Percentiles rank a stretch among this genome's conserved stretches.
These are phyloP conservation scores for Plasmodiophora brassicae DNA, from an alignment of 208 protist species.

Conservation along the genomic window DNA sequence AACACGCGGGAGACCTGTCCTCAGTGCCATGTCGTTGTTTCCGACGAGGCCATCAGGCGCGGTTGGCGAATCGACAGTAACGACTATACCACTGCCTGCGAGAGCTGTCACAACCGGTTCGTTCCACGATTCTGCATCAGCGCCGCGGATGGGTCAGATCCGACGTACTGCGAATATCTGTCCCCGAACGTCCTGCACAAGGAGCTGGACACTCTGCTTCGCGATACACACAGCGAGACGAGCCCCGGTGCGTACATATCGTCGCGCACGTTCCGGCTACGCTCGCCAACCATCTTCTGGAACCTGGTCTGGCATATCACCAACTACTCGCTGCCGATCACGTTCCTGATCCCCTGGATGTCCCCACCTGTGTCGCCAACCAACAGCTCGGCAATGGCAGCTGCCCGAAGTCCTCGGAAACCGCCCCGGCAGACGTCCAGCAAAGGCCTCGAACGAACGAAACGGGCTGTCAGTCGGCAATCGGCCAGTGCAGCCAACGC, in stretches of 20 bases:
- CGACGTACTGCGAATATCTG: not conserved
- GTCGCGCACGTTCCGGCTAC: not conserved
- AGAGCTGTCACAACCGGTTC: not conserved
- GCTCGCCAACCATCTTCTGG: not conserved
- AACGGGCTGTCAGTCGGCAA: too few species aligned
- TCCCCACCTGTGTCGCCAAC: too few species aligned
- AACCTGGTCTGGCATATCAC: constrained; percentile 24
- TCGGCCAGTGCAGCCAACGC: too few species aligned
- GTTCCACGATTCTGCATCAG: constrained; percentile 1
- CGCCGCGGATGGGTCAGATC: not conserved
- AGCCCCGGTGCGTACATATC: not conserved
- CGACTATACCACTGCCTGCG: constrained; percentile 13
- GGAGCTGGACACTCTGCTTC: not conserved
- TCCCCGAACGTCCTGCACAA: constrained; percentile 22
- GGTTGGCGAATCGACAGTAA: constrained; percentile 23
- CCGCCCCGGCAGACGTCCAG: too few species aligned
- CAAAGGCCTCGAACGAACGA: too few species aligned
- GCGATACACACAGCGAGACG: not conserved
- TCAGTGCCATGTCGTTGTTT: not conserved
- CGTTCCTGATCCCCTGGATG: not conserved
- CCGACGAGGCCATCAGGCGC: not conserved
- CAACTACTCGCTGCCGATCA: not conserved
- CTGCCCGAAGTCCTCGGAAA: too few species aligned
- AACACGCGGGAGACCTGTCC: not conserved
- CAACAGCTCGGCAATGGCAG: too few species aligned